These are phyloP conservation scores for Meredithiella fracta DNA, from an alignment of 2,329 filamentous ascomycete species.

Conservation along the genomic window DNA sequence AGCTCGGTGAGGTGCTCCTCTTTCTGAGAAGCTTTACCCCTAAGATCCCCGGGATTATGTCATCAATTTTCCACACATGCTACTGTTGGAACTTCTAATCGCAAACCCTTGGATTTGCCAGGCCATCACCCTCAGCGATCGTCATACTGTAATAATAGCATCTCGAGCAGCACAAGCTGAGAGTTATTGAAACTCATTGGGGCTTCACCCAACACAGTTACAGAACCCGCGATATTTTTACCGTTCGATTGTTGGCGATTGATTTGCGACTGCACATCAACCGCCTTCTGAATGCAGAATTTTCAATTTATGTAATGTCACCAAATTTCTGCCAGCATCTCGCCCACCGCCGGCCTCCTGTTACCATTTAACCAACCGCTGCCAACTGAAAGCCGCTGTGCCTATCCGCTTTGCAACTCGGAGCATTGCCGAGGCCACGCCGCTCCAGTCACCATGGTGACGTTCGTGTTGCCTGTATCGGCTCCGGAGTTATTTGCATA, in stretches of 20 bases:
- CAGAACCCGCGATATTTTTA: neutral
- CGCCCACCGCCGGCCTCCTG: constrained; percentile 1
- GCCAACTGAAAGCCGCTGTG: neutral
- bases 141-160: neutral
- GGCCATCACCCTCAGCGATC: neutral
- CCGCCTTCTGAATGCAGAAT: neutral
- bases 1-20: neutral
- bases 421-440: neutral
- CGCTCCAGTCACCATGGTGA: constrained; percentile 5
- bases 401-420: neutral
- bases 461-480: neutral
- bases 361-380: neutral
- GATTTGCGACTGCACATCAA: too few species aligned
- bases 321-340: neutral
- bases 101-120: neutral
- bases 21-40: neutral
- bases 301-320: neutral
- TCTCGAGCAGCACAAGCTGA: too few species aligned
- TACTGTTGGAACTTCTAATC: neutral
- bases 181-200: neutral
- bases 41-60: neutral
- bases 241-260: too few species aligned
- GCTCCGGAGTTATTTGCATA: neutral
- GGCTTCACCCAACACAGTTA: neutral
- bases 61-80: neutral